phyloP scores from a whole-genome alignment of 2,329 filamentous ascomycete species.

The Xylariaceae sp. region DNA sequence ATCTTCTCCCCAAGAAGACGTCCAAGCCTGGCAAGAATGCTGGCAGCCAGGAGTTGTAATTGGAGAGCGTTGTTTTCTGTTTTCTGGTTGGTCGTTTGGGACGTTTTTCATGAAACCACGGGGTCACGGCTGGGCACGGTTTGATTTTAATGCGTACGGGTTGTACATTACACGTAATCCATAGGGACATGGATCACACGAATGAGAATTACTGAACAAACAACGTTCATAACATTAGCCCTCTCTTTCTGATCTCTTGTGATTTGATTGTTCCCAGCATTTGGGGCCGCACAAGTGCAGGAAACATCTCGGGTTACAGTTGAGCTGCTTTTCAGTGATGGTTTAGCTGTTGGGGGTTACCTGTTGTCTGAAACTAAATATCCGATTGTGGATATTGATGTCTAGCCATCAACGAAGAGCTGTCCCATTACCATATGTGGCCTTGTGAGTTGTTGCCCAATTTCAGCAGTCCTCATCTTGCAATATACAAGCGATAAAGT shows the following conservation, averaged over 20 bases:
- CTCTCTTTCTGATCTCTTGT: neutral
- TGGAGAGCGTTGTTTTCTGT: constrained; percentile 45
- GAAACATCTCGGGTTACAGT: too few relatives aligned
- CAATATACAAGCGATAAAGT: too few relatives aligned
- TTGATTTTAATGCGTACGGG: constrained; percentile 60
- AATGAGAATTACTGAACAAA: constrained; percentile 56
- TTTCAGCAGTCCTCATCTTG: too few relatives aligned
- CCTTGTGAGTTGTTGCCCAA: too few relatives aligned
- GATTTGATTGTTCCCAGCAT: too few relatives aligned
- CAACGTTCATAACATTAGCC: neutral
- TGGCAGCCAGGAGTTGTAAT: constrained; percentile 86
- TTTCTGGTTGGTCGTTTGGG: constrained; percentile 64
- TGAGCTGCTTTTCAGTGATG: too few relatives aligned
- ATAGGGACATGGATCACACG: constrained; percentile 62
- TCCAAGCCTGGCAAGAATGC: constrained; percentile 87
- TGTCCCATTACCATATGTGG: too few relatives aligned
- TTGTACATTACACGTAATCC: constrained; percentile 67
- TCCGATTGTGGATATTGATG: too few relatives aligned
- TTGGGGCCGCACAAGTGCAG: too few relatives aligned
- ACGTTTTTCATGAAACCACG: constrained; percentile 72
- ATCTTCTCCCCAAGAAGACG: constrained; percentile 99
- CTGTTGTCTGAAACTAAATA: too few relatives aligned
- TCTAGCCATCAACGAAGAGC: too few relatives aligned
- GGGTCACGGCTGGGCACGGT: constrained; percentile 75
- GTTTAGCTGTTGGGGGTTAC: too few relatives aligned